Evolutionary conservation across 345 rosid genomes (phyloP), one percentile per base, ranked within the genome.

Genomic region (Trapa bicornis): DNA sequence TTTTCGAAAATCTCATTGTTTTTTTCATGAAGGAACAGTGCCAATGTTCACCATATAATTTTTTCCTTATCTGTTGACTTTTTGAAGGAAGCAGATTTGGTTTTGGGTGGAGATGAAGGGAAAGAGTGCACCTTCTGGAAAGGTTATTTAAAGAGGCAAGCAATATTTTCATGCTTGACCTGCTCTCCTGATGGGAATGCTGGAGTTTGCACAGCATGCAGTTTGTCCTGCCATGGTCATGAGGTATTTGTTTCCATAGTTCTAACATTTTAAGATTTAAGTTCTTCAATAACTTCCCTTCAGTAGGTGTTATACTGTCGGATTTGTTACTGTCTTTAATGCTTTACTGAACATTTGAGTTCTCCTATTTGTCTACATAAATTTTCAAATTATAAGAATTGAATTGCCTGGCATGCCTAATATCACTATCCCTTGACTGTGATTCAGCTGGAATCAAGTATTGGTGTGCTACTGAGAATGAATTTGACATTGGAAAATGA

Each of bases 41-140:
- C 5, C 22, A 16, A 50, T 3, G 1, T 4, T 60, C 1, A 7
- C 14, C 1, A 7, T 32, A 6, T 37, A 12, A 12, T 15, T 32
- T 37, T 33, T 15, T 38, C 47, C 36, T 42, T 67, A 16, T 38
- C 8, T 67, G 52, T 35, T 66, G 65, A 67, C 48, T 3, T 65
- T 35, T 54, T 32, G 80, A 45, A 94, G 99, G 93, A 86, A 71
- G 96, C 90, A 1, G 96, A 91, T 81, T 79, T 94, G 91, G 93
- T 91, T 74, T 71, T 94, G 93, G 99, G 99, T 68, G 97, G 96
- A 48, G 99, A 91, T 68, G 97, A 89, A 67, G 99, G 96, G 22
- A 90, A 89, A 67, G 96, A 86, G 72, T 94, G 99, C 77, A 91
- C 99, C 57, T 94, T 87, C 74, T 75, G 68, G 60, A 83, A 86